Conservation (phyloP, 768 basidiomycete genomes). For the Rhizopogon sp. region DNA sequence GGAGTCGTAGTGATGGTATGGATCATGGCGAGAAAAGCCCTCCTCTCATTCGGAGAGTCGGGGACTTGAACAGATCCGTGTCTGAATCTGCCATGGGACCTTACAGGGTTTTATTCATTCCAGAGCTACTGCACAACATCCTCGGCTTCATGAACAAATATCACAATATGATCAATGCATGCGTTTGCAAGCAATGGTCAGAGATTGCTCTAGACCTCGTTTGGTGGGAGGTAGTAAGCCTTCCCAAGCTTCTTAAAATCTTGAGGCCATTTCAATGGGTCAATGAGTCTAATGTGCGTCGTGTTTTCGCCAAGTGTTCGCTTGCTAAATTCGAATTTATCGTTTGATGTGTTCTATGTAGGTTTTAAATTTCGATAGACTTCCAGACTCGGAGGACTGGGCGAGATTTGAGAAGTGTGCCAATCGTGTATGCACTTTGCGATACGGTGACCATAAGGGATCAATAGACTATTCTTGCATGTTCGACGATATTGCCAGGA, state of each 20-base stretch:
- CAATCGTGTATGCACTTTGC: conserved; percentile 40
- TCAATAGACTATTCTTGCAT: conserved; percentile 10
- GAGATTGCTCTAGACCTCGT: conserved; percentile 51
- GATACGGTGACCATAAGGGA: conserved; percentile 2
- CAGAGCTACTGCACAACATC: conserved; percentile 56
- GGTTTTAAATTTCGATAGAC: conserved; percentile 37
- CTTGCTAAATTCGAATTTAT: neutral
- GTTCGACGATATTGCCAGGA: conserved; percentile 51
- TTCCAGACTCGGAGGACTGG: conserved; percentile 49
- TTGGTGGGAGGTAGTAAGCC: conserved; percentile 50
- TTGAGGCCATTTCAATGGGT: conserved; percentile 38
- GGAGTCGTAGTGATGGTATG: no score
- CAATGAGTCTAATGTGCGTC: conserved; percentile 23
- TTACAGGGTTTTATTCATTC: conserved; percentile 41
- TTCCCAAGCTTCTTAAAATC: conserved; percentile 40
- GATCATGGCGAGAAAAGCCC: no score
- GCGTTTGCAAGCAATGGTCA: conserved; percentile 57
- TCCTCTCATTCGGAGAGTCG: no score
- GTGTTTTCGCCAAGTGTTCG: neutral
- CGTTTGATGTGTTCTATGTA: conserved; percentile 11
- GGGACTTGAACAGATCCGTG: no score
- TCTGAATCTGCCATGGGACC: neutral
- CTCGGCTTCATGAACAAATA: conserved; percentile 40
- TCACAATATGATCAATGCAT: conserved; percentile 40
- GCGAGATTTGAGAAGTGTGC: conserved; percentile 48